Evolutionary conservation across 208 protist species (phyloP).

Genomic region (Phytomonas francai): DNA sequence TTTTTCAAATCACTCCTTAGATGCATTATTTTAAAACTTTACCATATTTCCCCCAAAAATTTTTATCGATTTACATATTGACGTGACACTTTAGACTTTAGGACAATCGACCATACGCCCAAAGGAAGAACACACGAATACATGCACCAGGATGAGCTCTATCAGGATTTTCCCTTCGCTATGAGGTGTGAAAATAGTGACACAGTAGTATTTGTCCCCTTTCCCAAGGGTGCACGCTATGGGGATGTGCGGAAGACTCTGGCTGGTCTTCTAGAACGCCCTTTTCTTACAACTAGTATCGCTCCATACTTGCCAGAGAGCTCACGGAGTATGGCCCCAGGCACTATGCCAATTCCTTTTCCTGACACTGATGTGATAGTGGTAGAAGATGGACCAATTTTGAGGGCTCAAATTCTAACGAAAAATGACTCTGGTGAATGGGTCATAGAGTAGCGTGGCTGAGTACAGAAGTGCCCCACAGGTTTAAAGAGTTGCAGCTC

Average conservation of each 20-base stretch:
- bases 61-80: not conserved
- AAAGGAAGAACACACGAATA: not conserved
- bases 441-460: constrained; percentile 19
- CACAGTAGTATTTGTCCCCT: constrained; percentile 58
- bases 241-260: constrained; percentile 71
- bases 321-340: not conserved
- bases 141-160: constrained; percentile 27
- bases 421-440: constrained; percentile 24
- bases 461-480: not conserved
- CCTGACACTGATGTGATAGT: constrained; percentile 25
- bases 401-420: constrained; percentile 29
- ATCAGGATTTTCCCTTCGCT: constrained; percentile 40
- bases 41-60: not conserved
- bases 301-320: constrained; percentile 10
- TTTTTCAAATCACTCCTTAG: not conserved
- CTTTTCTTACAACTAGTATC: constrained; percentile 34
- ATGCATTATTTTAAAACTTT: not conserved
- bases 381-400: constrained; percentile 23
- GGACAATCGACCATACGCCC: not conserved
- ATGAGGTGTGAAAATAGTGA: constrained; percentile 43
- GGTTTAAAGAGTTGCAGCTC: not conserved
- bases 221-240: constrained; percentile 36
- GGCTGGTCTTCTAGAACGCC: constrained; percentile 36
- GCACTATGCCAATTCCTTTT: constrained; percentile 13
- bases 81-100: not conserved